Base-by-base conservation (phyloP, 1,284 basidiomycete species). In the Malassezia obtusa region DNA sequence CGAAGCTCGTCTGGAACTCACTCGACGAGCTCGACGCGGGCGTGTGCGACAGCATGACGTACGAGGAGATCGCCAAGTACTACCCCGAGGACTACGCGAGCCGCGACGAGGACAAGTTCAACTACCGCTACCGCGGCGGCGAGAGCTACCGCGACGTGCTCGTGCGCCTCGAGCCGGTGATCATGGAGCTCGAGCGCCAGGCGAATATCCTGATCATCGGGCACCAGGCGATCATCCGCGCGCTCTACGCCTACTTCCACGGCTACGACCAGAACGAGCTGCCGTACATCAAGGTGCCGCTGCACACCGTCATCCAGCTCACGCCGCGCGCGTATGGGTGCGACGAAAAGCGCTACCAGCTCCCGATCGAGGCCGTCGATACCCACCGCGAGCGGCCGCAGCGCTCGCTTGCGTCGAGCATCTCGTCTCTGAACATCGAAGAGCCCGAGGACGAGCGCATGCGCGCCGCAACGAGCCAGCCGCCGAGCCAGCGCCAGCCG, bases 1-100 rank as follows among this genome's bases (percentile, higher is more conserved):
- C 84, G 38, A 94, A 98, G 72, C 78, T 98, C 60, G 95, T 91
- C 0, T 99, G 94, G 94, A 99, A 99, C 75, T 89, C 89, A 4
- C 78, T 99, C 31, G 94, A 99, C 70, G 94, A 99, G 75, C 80
- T 99, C 11, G 94, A 99, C 75, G 94, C 94, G 3, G 92, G 94
- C 36, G 94, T 99, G 14, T 99, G 94, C 68, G 94, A 99, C 76
- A 90, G 86, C 12, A 98, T 99, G 94, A 98, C 94, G 1, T 99
- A 98, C 72, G 86, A 90, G 77, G 92, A 98, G 79, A 96, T 98
- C 53, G 92, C 91, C 50, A 53, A 52, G 40, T 71, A 91, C 86
- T 98, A 96, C 72, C 94, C 94, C 0, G 94, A 99, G 62, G 94
- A 99, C 75, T 96, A 92, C 73, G 91, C 89, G n/a, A 89, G 89